Percentiles rank a stretch among this genome's conserved stretches.
Conservation (phyloP, 1,284 basidiomycete genomes). For the Rhizoctonia solani region DNA sequence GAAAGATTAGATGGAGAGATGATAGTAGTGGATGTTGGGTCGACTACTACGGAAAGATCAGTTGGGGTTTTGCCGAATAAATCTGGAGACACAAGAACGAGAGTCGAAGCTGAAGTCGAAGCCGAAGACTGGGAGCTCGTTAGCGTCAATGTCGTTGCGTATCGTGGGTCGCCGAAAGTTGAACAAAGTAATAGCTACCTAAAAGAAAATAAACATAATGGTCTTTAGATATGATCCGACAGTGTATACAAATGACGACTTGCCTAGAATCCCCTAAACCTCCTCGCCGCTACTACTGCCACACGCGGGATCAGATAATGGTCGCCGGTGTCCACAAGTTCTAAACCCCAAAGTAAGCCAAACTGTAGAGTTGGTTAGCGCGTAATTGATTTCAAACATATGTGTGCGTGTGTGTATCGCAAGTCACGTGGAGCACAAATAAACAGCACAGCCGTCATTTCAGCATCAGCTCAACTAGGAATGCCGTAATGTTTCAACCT, state of each 20-base stretch:
- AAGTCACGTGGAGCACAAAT: conserved; percentile 9
- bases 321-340: conserved; percentile 10
- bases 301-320: conserved; percentile 19
- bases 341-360: conserved; percentile 13
- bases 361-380: conserved; percentile 29
- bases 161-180: conserved; percentile 16
- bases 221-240: background rate
- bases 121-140: conserved; percentile 7
- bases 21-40: conserved; percentile 1
- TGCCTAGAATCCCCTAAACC: conserved; percentile 5
- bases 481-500: no score
- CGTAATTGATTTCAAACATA: conserved; percentile 16
- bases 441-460: background rate
- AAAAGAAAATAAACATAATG: background rate
- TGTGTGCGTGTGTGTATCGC: no score
- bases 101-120: background rate
- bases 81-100: background rate
- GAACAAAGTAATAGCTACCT: conserved; percentile 23
- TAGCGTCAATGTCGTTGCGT: conserved; percentile 16
- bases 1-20: conserved; percentile 12
- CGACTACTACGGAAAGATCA: background rate
- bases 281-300: conserved; percentile 13
- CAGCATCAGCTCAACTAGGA: background rate
- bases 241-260: background rate
- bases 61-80: background rate